Conservation (phyloP, 805 yeast species). For the Spathaspora gorwiae region DNA sequence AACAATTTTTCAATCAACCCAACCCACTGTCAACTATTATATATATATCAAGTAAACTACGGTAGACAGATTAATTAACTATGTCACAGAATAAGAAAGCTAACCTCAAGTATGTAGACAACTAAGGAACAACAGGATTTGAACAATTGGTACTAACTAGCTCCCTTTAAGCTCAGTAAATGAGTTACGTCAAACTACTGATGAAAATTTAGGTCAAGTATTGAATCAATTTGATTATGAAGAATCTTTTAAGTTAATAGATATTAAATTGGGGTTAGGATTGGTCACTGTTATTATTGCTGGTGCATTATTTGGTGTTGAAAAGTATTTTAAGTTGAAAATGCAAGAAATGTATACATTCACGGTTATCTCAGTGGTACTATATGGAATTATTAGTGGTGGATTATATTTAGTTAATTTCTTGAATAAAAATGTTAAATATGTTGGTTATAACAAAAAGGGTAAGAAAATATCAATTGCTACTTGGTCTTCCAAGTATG, state of each 20-base stretch:
- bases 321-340: constrained; percentile 44
- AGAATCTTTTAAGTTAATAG: constrained; percentile 43
- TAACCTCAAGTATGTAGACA: constrained; percentile 24
- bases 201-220: constrained; percentile 42
- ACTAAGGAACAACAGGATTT: not conserved
- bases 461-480: constrained; percentile 35
- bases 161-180: constrained; percentile 35
- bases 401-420: constrained; percentile 30
- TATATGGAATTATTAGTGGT: constrained; percentile 34
- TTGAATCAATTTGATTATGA: constrained; percentile 42
- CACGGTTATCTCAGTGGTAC: constrained; percentile 31
- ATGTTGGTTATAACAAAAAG: constrained; percentile 34
- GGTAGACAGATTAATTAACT: not conserved
- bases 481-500: constrained; percentile 39
- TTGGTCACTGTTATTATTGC: constrained; percentile 43
- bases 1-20: too few relatives aligned
- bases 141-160: not conserved
- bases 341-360: constrained; percentile 25
- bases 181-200: constrained; percentile 46
- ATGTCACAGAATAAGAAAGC: constrained; percentile 14
- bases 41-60: too few relatives aligned
- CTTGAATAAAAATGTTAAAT: constrained; percentile 43
- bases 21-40: too few relatives aligned
- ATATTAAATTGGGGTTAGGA: constrained; percentile 48
- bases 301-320: constrained; percentile 43